These are phyloP conservation scores for Alnus rubra DNA, from an alignment of 306 rosid genomes.

Conservation along the genomic window DNA sequence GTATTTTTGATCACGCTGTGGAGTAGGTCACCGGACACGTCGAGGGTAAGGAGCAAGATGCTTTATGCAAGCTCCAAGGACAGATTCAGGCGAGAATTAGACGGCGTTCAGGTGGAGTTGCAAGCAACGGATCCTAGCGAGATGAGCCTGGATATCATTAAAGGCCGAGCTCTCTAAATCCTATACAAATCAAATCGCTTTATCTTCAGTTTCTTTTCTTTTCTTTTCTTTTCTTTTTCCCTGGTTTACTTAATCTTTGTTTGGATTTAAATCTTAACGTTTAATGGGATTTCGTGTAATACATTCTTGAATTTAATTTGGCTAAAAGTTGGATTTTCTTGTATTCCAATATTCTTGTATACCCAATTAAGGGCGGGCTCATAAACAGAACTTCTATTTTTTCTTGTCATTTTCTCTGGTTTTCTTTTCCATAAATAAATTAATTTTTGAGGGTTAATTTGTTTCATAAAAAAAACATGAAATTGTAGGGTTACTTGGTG, in stretches of 20 bases:
- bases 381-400: too few species aligned
- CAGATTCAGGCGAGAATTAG: slow-evolving; percentile 37
- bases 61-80: slow-evolving; percentile 42
- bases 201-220: too few species aligned
- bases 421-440: too few species aligned
- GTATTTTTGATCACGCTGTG: neutral
- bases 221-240: neutral
- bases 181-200: neutral
- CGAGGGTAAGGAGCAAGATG: slow-evolving; percentile 40
- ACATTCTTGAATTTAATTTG: too few species aligned
- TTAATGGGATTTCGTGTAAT: neutral
- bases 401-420: too few species aligned
- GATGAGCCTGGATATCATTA: slow-evolving; percentile 32
- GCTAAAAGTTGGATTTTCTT: too few species aligned
- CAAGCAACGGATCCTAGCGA: slow-evolving; percentile 37
- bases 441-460: too few species aligned
- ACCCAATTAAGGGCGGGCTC: too few species aligned
- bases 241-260: neutral
- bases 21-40: slow-evolving; percentile 32
- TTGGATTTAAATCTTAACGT: neutral
- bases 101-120: slow-evolving; percentile 34
- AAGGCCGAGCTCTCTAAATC: slow-evolving; percentile 26
- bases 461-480: too few species aligned
- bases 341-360: too few species aligned
- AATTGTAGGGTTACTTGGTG: too few species aligned